Percentiles rank a stretch among this genome's conserved stretches.
phyloP scores from a whole-genome alignment of 768 basidiomycete genomes.

The Tylopilus sp. region DNA sequence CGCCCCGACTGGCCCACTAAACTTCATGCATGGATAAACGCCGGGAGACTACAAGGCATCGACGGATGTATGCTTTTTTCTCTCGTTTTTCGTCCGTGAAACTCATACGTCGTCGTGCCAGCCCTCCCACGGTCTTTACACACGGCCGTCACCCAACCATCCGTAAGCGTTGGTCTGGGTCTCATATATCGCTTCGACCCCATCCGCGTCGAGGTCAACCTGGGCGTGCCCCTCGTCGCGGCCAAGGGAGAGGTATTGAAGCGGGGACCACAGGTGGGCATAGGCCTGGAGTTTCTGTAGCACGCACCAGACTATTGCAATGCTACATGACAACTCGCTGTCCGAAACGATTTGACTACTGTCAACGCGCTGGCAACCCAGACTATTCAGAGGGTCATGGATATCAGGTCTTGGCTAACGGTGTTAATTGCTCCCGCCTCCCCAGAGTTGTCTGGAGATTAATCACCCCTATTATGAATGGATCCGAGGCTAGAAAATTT shows the following conservation, averaged over 20 bases:
- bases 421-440: too few species aligned
- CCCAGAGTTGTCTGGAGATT: too few species aligned
- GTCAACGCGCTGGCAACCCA: too few species aligned
- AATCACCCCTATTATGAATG: too few species aligned
- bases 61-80: slow-evolving; percentile 46
- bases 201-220: slow-evolving; percentile 82
- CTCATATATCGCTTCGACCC: slow-evolving; percentile 82
- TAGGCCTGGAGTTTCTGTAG: slow-evolving; percentile 77
- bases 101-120: neutral
- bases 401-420: too few species aligned
- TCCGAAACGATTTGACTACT: neutral
- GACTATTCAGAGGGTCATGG: too few species aligned
- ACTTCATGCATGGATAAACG: slow-evolving; percentile 76
- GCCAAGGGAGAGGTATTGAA: slow-evolving; percentile 61
- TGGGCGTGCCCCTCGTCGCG: slow-evolving; percentile 77
- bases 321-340: slow-evolving; percentile 1
- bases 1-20: slow-evolving; percentile 86
- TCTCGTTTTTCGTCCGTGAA: neutral
- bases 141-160: slow-evolving; percentile 37
- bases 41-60: slow-evolving; percentile 66
- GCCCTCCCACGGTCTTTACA: slow-evolving; percentile 12
- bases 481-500: too few species aligned
- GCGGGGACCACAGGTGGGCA: slow-evolving; percentile 76
- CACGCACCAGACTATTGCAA: slow-evolving; percentile 3
- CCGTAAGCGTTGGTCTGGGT: slow-evolving; percentile 78